phyloP scores from a whole-genome alignment of 306 rosid species.

The Cicer pinnatifidum region DNA sequence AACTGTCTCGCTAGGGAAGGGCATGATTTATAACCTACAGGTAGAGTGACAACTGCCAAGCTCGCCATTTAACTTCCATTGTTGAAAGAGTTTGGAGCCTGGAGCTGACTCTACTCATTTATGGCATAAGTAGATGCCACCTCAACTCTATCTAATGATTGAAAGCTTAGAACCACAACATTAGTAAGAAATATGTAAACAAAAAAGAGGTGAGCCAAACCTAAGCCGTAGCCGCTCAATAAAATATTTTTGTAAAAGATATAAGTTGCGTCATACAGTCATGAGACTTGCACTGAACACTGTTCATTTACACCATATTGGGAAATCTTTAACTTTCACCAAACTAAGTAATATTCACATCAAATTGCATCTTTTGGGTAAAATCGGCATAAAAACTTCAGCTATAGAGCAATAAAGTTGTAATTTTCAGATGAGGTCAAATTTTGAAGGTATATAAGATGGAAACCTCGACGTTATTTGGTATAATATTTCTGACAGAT shows the following conservation, averaged over 20 bases:
- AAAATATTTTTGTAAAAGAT: slow-evolving; percentile 1
- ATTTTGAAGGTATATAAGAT: slow-evolving; percentile 40
- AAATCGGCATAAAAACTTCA: slow-evolving; percentile 15
- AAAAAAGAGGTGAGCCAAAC: not conserved
- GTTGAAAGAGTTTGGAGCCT: slow-evolving; percentile 7
- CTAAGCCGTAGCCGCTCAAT: not conserved
- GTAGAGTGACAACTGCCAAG: not conserved
- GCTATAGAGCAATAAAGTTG: not conserved
- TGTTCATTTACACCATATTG: slow-evolving; percentile 32
- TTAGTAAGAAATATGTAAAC: not conserved
- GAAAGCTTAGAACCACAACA: not conserved
- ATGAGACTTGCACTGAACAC: slow-evolving; percentile 11
- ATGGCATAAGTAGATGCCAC: slow-evolving; percentile 4
- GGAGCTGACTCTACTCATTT: not conserved
- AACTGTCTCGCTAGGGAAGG: not conserved
- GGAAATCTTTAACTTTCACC: slow-evolving; percentile 18
- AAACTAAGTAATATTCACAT: slow-evolving; percentile 27
- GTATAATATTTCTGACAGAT: slow-evolving; percentile 86
- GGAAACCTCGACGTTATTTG: slow-evolving; percentile 93
- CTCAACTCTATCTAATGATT: not conserved
- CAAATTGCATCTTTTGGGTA: slow-evolving; percentile 31
- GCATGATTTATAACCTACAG: not conserved
- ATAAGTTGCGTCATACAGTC: slow-evolving; percentile 7
- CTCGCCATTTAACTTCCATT: not conserved
- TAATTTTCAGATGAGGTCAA: slow-evolving; percentile 5